These are phyloP conservation scores for Mycena vitilis DNA, from an alignment of 768 basidiomycete genomes.

Conservation along the genomic window DNA sequence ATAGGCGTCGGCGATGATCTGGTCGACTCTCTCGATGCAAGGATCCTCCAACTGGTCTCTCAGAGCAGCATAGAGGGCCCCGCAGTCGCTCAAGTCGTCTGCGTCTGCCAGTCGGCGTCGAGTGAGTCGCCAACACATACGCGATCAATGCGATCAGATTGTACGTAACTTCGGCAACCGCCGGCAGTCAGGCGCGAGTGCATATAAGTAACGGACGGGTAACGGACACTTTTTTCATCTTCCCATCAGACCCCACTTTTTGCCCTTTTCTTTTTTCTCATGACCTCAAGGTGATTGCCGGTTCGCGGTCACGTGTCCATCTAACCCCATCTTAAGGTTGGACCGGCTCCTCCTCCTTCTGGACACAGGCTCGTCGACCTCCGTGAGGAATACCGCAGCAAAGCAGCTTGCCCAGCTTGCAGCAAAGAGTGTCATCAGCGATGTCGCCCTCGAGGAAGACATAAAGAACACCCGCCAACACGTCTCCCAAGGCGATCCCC, in stretches of 20 bases:
- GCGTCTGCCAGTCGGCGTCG: no score
- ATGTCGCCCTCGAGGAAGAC: constrained; percentile 85
- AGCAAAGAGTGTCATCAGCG: constrained; percentile 83
- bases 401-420: constrained; percentile 96
- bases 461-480: constrained; percentile 73
- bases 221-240: no score
- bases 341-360: constrained; percentile 96
- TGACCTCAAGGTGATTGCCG: constrained; percentile 26
- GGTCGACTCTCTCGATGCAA: constrained; percentile 43
- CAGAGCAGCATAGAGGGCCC: not conserved
- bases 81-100: constrained; percentile 3
- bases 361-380: constrained; percentile 92
- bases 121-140: no score
- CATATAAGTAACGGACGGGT: no score
- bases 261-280: not conserved
- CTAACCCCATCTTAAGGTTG: constrained; percentile 63
- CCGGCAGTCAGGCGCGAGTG: no score
- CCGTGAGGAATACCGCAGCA: constrained; percentile 94
- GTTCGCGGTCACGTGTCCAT: no score
- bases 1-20: constrained; percentile 61
- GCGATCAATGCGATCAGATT: no score
- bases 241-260: no score
- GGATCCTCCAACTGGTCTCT: not conserved
- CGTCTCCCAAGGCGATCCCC: constrained; percentile 68
- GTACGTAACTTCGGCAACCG: no score